Base-by-base conservation (phyloP, 2,329 filamentous ascomycete genomes). In the Trichoderma brevicompactum region DNA sequence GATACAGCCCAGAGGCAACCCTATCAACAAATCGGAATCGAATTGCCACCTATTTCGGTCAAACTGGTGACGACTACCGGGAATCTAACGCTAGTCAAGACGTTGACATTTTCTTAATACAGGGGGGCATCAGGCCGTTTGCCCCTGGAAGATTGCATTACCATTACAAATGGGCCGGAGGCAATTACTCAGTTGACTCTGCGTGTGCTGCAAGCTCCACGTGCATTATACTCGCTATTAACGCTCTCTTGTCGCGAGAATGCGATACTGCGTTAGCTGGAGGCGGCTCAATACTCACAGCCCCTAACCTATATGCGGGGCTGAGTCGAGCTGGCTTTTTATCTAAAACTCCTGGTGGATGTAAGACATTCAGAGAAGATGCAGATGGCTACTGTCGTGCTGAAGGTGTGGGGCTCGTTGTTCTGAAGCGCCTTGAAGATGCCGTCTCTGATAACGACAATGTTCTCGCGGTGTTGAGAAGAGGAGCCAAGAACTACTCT, bases 401-500 rank as follows among this genome's bases (percentile, higher is more conserved):
- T 0, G 84, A 87, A 49, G 84, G 81, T 0, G 72, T 77, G 3
- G 80, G 71, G 0, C 68, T 76, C 0, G 67, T 86, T 0, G 68
- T 84, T 1, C 67, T 87, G 0, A 86, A 86, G 72, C 74, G 69
- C 1, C 72, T 85, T 0, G 72, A 76, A 13, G 78, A 82, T 69
- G 85, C 85, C 3, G 61, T 80, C n/a, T 77, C 76, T 2, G 84
- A 87, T 13, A 87, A 88, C 53, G 89, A 91, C 84, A 86, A 56
- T 83, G 89, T 80, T 19, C 78, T 90, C 3, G 89, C 83, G 19
- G 85, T 88, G 68, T 87, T 92, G 59, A 77, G 85, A 0, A 85
- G 82, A 2, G 84, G 86, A 0, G 83, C 81, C 0, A 92, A 89
- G 46, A 92, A 92, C 73, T 90, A 92, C 72, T 92, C 87, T 0